Evolutionary conservation across 768 basidiomycete genomes (phyloP).

Genomic region (Pleurotus sapidus): DNA sequence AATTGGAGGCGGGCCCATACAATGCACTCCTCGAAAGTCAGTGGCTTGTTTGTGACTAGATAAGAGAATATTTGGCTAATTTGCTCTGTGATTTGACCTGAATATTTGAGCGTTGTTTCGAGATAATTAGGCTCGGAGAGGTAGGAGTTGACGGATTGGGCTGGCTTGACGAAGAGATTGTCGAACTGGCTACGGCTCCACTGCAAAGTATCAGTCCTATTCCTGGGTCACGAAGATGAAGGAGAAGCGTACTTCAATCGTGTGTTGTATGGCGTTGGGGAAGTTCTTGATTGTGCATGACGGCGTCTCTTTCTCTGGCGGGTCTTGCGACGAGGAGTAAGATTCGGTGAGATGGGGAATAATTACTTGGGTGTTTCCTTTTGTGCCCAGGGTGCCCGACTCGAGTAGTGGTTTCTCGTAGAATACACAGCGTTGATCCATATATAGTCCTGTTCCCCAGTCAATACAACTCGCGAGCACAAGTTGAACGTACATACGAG

Average conservation of each 20-base stretch:
- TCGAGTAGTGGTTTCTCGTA: conserved; percentile 95
- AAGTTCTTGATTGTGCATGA: conserved; percentile 99
- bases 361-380: conserved; percentile 95
- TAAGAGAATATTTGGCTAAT: conserved; percentile 85
- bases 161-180: conserved; percentile 88
- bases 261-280: conserved; percentile 97
- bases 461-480: conserved; percentile 9
- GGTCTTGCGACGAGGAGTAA: conserved; percentile 97
- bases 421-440: conserved; percentile 98
- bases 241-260: conserved; percentile 72
- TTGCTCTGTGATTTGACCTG: conserved; percentile 89
- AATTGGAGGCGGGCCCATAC: conserved; percentile 95
- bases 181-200: conserved; percentile 96
- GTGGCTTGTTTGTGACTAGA: conserved; percentile 88
- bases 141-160: conserved; percentile 93
- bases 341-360: conserved; percentile 94
- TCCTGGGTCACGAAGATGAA: background rate
- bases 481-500: conserved; percentile 55
- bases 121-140: conserved; percentile 95
- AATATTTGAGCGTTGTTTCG: conserved; percentile 86
- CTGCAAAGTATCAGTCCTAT: conserved; percentile 32
- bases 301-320: conserved; percentile 95
- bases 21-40: conserved; percentile 97
- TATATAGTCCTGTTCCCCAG: conserved; percentile 71
- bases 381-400: conserved; percentile 97